A percentile compares a stretch with the other conserved stretches of the same genome.
Conservation (phyloP, 192 early-diverging fungal species). For the Coemansia nantahalensis region DNA sequence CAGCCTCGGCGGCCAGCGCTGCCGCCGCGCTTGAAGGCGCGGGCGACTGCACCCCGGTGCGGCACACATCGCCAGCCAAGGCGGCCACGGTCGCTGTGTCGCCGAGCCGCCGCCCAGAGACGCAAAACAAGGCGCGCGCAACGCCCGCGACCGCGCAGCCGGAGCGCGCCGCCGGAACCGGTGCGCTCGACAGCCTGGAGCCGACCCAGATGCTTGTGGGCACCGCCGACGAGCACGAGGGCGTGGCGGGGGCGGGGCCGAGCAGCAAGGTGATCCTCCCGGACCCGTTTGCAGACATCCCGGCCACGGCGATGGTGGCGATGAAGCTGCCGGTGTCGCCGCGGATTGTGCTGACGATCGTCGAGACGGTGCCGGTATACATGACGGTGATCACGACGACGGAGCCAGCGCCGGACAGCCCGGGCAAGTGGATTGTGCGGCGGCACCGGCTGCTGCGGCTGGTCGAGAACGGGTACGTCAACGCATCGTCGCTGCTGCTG, state of each 20-base stretch:
- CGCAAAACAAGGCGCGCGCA: no score
- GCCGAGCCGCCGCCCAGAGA: no score
- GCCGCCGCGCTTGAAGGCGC: background rate
- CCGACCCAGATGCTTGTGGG: conserved; percentile 26
- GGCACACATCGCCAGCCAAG: background rate
- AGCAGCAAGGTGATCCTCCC: conserved; percentile 38
- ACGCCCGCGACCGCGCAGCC: no score
- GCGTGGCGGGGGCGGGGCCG: conserved; percentile 3
- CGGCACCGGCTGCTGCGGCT: conserved; percentile 72
- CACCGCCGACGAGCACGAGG: conserved; percentile 40
- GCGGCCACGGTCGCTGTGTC: background rate
- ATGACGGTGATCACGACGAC: conserved; percentile 53
- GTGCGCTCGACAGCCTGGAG: conserved; percentile 40
- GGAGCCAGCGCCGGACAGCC: conserved; percentile 31
- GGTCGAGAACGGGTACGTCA: conserved; percentile 82
- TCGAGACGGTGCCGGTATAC: conserved; percentile 53
- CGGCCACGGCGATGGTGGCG: conserved; percentile 45
- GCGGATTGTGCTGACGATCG: conserved; percentile 49
- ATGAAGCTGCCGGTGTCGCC: conserved; percentile 45
- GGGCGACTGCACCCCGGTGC: background rate
- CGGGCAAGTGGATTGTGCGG: conserved; percentile 47
- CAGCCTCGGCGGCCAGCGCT: background rate
- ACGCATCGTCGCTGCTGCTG: conserved; percentile 77
- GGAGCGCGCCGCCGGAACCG: background rate
- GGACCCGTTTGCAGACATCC: conserved; percentile 46